These are phyloP conservation scores for Venturia oleaginea DNA, from an alignment of 2,329 filamentous ascomycete genomes.

Conservation along the genomic window DNA sequence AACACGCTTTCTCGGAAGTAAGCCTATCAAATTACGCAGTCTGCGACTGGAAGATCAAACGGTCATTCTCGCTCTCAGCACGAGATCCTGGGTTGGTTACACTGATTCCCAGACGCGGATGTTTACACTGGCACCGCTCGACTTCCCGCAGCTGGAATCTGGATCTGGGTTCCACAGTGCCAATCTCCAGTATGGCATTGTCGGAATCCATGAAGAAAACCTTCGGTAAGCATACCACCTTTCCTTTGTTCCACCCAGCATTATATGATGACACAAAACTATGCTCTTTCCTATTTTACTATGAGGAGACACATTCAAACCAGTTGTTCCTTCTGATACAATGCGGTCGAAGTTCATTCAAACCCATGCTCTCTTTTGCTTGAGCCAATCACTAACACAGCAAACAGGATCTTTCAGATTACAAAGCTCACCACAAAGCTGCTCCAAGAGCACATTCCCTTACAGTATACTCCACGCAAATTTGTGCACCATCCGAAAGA, in stretches of 20 bases:
- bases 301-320: constrained; percentile 26
- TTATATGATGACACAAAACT: constrained; percentile 15
- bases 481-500: constrained; percentile 82
- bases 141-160: constrained; percentile 81
- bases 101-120: constrained; percentile 77
- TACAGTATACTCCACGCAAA: constrained; percentile 83
- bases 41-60: constrained; percentile 80
- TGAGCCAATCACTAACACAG: constrained; percentile 13
- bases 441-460: constrained; percentile 73
- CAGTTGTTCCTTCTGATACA: constrained; percentile 98
- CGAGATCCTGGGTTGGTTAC: constrained; percentile 92
- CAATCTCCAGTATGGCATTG: constrained; percentile 87
- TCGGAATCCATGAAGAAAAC: constrained; percentile 84
- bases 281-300: constrained; percentile 14
- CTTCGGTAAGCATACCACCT: constrained; percentile 55
- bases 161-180: constrained; percentile 96
- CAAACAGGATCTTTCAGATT: constrained; percentile 74
- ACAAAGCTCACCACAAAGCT: constrained; percentile 79
- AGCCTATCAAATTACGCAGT: constrained; percentile 79
- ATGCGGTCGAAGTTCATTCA: constrained; percentile 9
- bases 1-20: constrained; percentile 87
- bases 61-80: constrained; percentile 82
- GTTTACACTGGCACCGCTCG: constrained; percentile 86
- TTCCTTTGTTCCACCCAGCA: constrained; percentile 16
- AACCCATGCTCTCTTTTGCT: constrained; percentile 14